Evolutionary conservation across 1,284 basidiomycete species (phyloP), one percentile per base, ranked within the genome.

Genomic region (Naganishia albida): DNA sequence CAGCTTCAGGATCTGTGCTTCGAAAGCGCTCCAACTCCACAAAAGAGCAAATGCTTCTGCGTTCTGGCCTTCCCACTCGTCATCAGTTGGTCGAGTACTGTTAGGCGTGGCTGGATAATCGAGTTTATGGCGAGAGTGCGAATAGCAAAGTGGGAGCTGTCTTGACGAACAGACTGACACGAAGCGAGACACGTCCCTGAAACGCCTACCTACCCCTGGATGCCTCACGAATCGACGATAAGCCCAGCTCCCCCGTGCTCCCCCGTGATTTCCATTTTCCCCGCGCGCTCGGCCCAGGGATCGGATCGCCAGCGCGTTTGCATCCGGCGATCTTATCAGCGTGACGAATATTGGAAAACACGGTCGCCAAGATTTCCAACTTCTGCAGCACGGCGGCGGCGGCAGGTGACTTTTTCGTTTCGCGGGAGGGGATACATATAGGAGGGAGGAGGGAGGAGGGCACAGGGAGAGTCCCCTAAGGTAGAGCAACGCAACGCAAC

Each of bases 351-450:
- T 46, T 46, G 44, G 44, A 46, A 46, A 46, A 46, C 44, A 46
- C 34, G 4, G 34, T 4, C 34, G 34, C 34, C 34, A 30, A n/a
- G 54, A 43, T 56, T 56, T 56, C 54, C 54, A 56, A 43, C 42
- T 40, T 56, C 28, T 44, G 23, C 16, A 20, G 23, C 20, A 28
- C 46, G 28, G 4, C 7, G 40, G 54, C 46, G 28, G 4, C 7
- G 40, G 54, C 54, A 44, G 54, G 54, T 56, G 54, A 56, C 39
- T 55, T 23, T 18, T 44, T 18, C 16, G 26, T 30, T 34, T 7
- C 3, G 3, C 8, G 39, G 15, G 25, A 15, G 25, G 42, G 54
- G 25, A 56, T 56, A 52, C 28, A 56, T 42, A 56, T 39, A 39
- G 20, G n/a, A 18, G n/a, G 30, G 28, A 18, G n/a, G 30, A 12